Evolutionary conservation across 805 yeast species (phyloP), one percentile per base, ranked within the genome.

Genomic region (Kodamaea fukazawae): DNA sequence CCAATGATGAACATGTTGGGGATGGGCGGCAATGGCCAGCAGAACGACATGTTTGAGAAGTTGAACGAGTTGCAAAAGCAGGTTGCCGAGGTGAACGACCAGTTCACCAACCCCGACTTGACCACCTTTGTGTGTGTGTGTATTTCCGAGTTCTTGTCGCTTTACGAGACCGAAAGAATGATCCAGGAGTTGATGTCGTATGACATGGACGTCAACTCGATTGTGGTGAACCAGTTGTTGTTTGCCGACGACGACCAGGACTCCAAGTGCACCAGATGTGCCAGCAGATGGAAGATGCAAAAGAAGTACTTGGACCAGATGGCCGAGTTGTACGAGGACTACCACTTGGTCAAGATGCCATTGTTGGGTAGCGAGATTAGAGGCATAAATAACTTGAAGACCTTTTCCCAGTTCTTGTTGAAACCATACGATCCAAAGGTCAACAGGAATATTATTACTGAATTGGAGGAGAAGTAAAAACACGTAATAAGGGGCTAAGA

Each of bases 51-150:
- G 65, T 77, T 86, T 55, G 73, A 70, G 44, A 90, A 90, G 63
- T 73, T 91, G 54, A 81, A 78, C 44, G 95, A 86, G 51, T 78
- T 89, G 42, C 86, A 93, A 48, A 79, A 74, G 45, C 80, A 83
- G 48, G 95, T 93, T 16, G 71, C 80, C 33, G 95, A 88, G 59
- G 96, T 91, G 45, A 93, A 88, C 66, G 83, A 83, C 50, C 99
- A 93, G 62, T 93, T 93, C 71, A 89, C 95, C 52, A 81, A 93
- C 62, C 96, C 99, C 2, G 97, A 93, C 46, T 71, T 93, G 56
- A 93, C 99, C 13, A 93, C 99, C 0, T 86, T 86, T 55, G 86
- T 93, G 23, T 93, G 97, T 67, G 99, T 93, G 32, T 93, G 99
- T 67, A 93, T 93, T 50, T 88, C 97, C 35, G 99, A 93, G 69